phyloP scores from a whole-genome alignment of 2,329 filamentous ascomycete genomes.

The Sporothrix sp. region DNA sequence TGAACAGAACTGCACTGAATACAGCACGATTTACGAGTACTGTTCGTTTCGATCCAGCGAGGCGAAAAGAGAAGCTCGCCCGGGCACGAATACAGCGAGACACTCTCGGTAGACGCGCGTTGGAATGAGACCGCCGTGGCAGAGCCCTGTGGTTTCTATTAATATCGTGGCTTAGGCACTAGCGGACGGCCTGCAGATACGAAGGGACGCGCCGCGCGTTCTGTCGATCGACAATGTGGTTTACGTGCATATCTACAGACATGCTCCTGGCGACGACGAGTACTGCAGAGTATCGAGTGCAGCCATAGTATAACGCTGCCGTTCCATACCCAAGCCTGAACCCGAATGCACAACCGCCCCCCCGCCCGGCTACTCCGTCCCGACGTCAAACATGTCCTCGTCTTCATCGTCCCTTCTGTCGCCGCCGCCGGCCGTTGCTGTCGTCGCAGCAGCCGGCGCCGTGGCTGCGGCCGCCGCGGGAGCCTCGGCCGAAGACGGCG shows the following conservation, averaged over 20 bases:
- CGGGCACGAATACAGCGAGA: too few relatives aligned
- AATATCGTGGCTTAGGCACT: background rate
- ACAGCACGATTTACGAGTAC: too few relatives aligned
- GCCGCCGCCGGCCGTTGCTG: background rate
- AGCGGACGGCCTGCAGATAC: too few relatives aligned
- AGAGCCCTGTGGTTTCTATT: background rate
- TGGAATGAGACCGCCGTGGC: background rate
- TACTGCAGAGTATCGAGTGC: too few relatives aligned
- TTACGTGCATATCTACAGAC: background rate
- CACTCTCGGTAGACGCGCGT: background rate
- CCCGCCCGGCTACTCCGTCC: too few relatives aligned
- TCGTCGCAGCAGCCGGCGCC: background rate
- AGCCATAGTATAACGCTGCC: too few relatives aligned
- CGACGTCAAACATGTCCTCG: constrained; percentile 8
- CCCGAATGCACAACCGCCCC: too few relatives aligned
- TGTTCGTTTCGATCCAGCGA: too few relatives aligned
- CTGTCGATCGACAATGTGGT: too few relatives aligned
- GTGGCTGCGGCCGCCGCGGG: constrained; percentile 20
- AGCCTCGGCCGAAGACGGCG: constrained; percentile 16
- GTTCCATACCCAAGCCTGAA: background rate
- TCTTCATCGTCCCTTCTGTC: background rate
- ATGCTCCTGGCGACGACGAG: background rate
- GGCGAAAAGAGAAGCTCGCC: too few relatives aligned
- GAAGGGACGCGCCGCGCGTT: too few relatives aligned
- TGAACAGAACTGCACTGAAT: too few relatives aligned